Evolutionary conservation across 495 filamentous ascomycete species (phyloP).

Genomic region (Hypomontagnella submonticulosa): DNA sequence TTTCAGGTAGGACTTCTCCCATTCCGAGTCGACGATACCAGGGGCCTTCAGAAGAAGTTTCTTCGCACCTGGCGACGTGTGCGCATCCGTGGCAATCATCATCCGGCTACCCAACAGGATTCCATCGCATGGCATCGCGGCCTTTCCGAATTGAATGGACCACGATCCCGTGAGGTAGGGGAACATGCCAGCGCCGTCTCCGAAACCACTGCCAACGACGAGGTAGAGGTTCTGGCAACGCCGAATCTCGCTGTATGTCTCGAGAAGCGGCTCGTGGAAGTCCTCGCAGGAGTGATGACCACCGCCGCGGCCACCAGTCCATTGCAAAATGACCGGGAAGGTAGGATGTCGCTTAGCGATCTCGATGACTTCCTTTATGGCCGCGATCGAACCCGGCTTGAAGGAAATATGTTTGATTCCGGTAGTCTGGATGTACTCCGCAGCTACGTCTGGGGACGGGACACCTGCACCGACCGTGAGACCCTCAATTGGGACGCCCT

Average conservation of each 20-base stretch:
- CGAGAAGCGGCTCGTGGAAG: conserved; percentile 90
- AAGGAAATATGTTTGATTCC: conserved; percentile 94
- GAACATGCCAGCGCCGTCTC: conserved; percentile 89
- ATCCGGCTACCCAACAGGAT: conserved; percentile 89
- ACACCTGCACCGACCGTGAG: conserved; percentile 95
- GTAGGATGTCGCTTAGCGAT: conserved; percentile 89
- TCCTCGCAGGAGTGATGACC: conserved; percentile 96
- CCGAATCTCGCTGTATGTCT: conserved; percentile 87
- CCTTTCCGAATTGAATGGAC: conserved; percentile 86
- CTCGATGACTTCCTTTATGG: conserved; percentile 91
- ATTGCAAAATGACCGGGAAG: conserved; percentile 92
- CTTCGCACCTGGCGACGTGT: conserved; percentile 93
- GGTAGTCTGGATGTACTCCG: conserved; percentile 91
- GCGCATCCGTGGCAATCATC: conserved; percentile 95
- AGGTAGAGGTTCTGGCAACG: conserved; percentile 86
- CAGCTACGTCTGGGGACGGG: conserved; percentile 90
- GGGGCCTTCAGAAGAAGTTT: conserved; percentile 92
- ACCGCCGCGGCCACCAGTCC: conserved; percentile 94
- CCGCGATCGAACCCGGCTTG: conserved; percentile 91
- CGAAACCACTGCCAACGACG: conserved; percentile 91
- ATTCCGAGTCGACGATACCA: conserved; percentile 88
- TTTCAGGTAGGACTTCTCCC: conserved; percentile 88
- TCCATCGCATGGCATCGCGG: conserved; percentile 94
- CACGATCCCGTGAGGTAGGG: conserved; percentile 90
- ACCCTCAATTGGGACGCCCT: conserved; percentile 93